These are phyloP conservation scores for Pyrus betulifolia DNA, from an alignment of 306 rosid species.

Conservation along the genomic window DNA sequence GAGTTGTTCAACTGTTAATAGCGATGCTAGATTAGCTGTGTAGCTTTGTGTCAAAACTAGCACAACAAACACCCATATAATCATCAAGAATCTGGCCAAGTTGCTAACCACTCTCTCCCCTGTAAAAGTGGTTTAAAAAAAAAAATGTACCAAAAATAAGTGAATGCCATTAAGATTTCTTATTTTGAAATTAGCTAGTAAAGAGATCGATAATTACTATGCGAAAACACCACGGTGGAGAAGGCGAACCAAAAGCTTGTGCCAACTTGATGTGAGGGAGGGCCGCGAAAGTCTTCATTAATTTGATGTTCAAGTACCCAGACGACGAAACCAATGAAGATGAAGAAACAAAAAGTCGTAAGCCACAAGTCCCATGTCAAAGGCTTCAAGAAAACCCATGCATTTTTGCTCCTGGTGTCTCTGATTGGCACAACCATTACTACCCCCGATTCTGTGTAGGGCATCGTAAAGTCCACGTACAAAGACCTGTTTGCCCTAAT, in stretches of 20 bases:
- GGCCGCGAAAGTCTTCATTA: slow-evolving; percentile 17
- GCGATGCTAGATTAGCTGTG: slow-evolving; percentile 34
- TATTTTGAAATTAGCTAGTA: background rate
- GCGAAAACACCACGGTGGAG: background rate
- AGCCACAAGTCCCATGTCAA: slow-evolving; percentile 48
- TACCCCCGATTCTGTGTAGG: slow-evolving; percentile 53
- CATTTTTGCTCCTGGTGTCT: slow-evolving; percentile 14
- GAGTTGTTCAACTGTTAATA: slow-evolving; percentile 25
- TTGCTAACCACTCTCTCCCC: slow-evolving; percentile 34
- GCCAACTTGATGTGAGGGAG: background rate
- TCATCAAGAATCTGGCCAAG: slow-evolving; percentile 27
- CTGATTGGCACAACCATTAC: slow-evolving; percentile 46
- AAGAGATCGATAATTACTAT: background rate
- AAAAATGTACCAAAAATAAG: background rate
- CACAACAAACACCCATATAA: slow-evolving; percentile 32
- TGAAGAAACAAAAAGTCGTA: slow-evolving; percentile 27
- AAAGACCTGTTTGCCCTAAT: slow-evolving; percentile 41
- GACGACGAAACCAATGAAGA: slow-evolving; percentile 13
- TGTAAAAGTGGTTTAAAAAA: background rate
- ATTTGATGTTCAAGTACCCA: slow-evolving; percentile 19
- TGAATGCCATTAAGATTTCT: background rate
- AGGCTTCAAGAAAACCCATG: slow-evolving; percentile 67
- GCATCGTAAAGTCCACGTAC: slow-evolving; percentile 49
- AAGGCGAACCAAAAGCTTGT: background rate
- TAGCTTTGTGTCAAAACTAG: slow-evolving; percentile 29